phyloP scores from a whole-genome alignment of 495 filamentous ascomycete genomes.

The Astrocystis sublimbata region DNA sequence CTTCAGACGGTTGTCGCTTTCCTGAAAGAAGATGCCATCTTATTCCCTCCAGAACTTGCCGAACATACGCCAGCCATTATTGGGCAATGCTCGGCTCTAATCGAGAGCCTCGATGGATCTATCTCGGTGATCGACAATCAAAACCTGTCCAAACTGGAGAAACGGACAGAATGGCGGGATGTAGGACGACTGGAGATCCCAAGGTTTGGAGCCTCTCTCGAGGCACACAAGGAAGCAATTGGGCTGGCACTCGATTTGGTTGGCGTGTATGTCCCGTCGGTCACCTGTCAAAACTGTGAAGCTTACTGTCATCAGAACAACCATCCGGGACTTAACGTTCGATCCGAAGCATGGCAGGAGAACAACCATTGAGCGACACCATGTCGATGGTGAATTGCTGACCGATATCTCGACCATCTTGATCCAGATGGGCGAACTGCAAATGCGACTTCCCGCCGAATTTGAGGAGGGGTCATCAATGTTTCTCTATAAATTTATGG shows the following conservation, averaged over 20 bases:
- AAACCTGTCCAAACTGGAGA: conserved; percentile 39
- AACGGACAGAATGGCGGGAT: conserved; percentile 42
- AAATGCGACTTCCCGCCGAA: conserved; percentile 31
- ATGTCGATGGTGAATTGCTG: conserved; percentile 27
- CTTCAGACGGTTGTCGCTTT: conserved; percentile 46
- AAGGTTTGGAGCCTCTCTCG: conserved; percentile 36
- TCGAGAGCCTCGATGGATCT: conserved; percentile 38
- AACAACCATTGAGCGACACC: conserved; percentile 26
- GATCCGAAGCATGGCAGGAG: conserved; percentile 20
- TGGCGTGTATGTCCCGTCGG: conserved; percentile 33
- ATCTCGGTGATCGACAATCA: conserved; percentile 31
- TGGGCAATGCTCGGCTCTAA: conserved; percentile 34
- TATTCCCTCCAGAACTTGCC: conserved; percentile 40
- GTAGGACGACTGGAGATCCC: conserved; percentile 37
- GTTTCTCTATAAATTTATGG: conserved; percentile 40
- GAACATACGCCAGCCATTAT: conserved; percentile 40
- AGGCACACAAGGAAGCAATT: conserved; percentile 41
- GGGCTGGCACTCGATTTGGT: conserved; percentile 46
- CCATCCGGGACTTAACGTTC: conserved; percentile 28
- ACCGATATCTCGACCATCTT: conserved; percentile 32
- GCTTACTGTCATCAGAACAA: conserved; percentile 25
- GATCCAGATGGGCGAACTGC: conserved; percentile 31
- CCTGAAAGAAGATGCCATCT: conserved; percentile 44
- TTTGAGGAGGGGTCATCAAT: conserved; percentile 36
- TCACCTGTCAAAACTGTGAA: background rate